Evolutionary conservation across 257 asterid genomes (phyloP).

Genomic region (Solanum commersonii): DNA sequence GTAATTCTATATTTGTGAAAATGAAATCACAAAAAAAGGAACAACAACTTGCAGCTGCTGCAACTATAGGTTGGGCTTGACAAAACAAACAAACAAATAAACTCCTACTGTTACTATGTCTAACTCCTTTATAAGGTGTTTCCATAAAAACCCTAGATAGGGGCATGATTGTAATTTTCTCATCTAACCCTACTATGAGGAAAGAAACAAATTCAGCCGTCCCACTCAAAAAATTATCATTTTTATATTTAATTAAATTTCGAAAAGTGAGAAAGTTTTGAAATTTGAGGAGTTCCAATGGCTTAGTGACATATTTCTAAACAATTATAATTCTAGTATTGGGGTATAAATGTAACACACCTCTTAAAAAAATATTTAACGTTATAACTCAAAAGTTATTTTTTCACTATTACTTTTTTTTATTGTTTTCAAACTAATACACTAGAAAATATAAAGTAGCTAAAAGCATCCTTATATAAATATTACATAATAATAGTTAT

Average conservation of each 20-base stretch:
- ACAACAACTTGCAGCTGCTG: neutral
- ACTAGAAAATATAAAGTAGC: no score
- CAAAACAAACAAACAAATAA: neutral
- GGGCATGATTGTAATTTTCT: neutral
- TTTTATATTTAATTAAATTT: neutral
- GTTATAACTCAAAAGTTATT: no score
- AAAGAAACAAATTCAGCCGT: neutral
- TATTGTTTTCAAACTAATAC: no score
- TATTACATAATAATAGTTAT: no score
- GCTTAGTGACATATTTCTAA: no score
- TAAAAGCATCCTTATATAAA: no score
- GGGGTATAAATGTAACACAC: no score
- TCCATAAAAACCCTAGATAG: neutral
- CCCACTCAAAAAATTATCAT: neutral
- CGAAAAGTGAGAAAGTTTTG: neutral
- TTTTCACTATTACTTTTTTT: neutral
- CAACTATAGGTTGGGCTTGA: neutral
- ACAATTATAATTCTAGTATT: no score
- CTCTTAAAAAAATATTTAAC: no score
- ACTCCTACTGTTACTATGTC: neutral
- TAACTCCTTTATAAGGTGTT: neutral
- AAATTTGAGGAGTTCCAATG: neutral
- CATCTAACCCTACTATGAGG: neutral
- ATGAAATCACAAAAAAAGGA: neutral
- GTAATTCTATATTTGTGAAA: neutral